Percentiles rank a stretch among this genome's conserved stretches.
These are phyloP conservation scores for Coniferiporia sulphurascens DNA, from an alignment of 1,284 basidiomycete species.

Conservation along the genomic window DNA sequence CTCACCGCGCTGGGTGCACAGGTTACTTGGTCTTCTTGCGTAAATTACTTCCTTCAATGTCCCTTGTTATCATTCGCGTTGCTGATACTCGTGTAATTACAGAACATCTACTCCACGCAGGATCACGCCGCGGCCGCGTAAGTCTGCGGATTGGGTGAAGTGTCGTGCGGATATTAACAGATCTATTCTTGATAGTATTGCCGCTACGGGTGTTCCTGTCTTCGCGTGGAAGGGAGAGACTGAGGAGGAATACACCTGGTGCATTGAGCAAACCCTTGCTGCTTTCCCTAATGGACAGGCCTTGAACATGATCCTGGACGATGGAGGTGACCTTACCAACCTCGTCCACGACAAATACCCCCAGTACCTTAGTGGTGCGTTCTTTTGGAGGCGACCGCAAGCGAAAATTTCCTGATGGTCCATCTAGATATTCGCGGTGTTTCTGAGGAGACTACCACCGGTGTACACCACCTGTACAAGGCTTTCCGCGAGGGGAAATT, in stretches of 20 bases:
- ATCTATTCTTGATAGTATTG: slow-evolving; percentile 55
- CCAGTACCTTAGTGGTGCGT: slow-evolving; percentile 72
- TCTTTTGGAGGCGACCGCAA: not conserved
- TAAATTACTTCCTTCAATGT: slow-evolving; percentile 35
- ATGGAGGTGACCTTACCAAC: slow-evolving; percentile 95
- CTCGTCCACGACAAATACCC: slow-evolving; percentile 97
- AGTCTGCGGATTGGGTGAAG: slow-evolving; percentile 28
- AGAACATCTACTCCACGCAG: slow-evolving; percentile 99
- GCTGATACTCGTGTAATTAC: slow-evolving; percentile 16
- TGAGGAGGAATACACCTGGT: slow-evolving; percentile 98
- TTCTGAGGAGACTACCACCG: slow-evolving; percentile 99
- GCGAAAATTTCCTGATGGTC: slow-evolving; percentile 9
- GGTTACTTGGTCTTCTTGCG: slow-evolving; percentile 99
- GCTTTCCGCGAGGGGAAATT: slow-evolving; percentile 93
- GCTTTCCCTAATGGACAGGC: slow-evolving; percentile 78
- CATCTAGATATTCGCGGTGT: slow-evolving; percentile 79
- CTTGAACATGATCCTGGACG: slow-evolving; percentile 99
- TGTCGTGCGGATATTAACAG: not conserved
- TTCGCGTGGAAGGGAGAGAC: slow-evolving; percentile 99
- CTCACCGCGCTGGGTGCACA: slow-evolving; percentile 93
- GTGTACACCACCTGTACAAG: slow-evolving; percentile 99
- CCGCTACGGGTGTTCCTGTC: slow-evolving; percentile 96
- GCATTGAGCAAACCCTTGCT: slow-evolving; percentile 92
- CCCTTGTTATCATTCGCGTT: not conserved
- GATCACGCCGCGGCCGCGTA: slow-evolving; percentile 97